Evolutionary conservation across 495 filamentous ascomycete species (phyloP).

Genomic region (Talaromyces nanjingensis): DNA sequence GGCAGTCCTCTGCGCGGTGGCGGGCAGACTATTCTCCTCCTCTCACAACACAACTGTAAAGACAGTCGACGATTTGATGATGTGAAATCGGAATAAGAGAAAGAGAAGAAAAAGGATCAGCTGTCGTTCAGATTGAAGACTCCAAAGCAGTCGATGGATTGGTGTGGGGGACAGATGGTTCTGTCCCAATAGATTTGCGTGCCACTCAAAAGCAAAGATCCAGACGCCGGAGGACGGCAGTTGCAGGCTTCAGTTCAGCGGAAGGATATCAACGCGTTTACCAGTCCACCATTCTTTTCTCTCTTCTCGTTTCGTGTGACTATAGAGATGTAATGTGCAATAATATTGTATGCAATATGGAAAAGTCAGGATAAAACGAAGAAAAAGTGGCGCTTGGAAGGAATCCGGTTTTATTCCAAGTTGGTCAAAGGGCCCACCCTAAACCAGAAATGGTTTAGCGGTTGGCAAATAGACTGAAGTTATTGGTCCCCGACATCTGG

Average conservation of each 20-base stretch:
- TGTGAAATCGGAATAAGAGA: background rate
- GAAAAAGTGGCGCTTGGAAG: background rate
- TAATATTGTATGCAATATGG: background rate
- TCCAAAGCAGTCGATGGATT: background rate
- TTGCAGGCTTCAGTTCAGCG: background rate
- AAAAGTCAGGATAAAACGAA: background rate
- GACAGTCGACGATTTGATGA: background rate
- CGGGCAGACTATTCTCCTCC: background rate
- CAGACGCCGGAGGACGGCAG: background rate
- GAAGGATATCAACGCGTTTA: background rate
- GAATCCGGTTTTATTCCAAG: background rate
- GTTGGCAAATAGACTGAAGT: background rate
- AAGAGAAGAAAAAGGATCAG: background rate
- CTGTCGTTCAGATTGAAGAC: background rate
- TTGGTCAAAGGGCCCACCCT: background rate
- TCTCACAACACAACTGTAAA: background rate
- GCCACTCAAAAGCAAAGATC: background rate
- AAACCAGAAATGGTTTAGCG: background rate
- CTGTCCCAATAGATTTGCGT: background rate
- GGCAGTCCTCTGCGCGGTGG: background rate
- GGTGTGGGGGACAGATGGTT: background rate
- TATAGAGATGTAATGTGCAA: too few species aligned
- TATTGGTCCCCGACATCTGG: background rate
- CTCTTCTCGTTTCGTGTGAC: background rate
- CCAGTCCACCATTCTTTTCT: background rate